Evolutionary conservation across 2,329 filamentous ascomycete species (phyloP).

Genomic region (Elsinoe perseae): DNA sequence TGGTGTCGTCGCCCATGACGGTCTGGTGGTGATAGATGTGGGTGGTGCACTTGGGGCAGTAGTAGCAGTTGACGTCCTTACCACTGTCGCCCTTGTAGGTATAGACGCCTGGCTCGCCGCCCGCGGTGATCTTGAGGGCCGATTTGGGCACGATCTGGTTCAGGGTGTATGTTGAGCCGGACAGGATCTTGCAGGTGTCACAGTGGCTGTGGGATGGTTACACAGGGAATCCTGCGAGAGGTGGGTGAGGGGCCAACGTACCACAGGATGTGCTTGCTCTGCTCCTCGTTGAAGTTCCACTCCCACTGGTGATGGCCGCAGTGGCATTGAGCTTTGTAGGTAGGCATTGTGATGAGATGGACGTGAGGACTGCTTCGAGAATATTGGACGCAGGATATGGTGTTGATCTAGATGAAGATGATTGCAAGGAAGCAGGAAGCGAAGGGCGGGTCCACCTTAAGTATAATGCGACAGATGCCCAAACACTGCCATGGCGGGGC

Average conservation of each 20-base stretch:
- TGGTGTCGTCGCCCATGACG: slow-evolving; percentile 43
- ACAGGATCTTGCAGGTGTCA: slow-evolving; percentile 49
- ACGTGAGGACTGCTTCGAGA: neutral
- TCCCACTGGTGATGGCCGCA: slow-evolving; percentile 49
- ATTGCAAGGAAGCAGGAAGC: neutral
- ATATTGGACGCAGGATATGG: neutral
- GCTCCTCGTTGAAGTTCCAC: slow-evolving; percentile 42
- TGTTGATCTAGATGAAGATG: neutral
- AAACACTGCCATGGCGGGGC: neutral
- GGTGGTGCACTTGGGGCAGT: slow-evolving; percentile 49
- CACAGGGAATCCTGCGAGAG: neutral
- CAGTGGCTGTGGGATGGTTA: slow-evolving; percentile 40
- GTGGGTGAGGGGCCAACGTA: slow-evolving; percentile 32
- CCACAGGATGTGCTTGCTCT: slow-evolving; percentile 40
- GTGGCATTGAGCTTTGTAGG: slow-evolving; percentile 46
- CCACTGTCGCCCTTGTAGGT: slow-evolving; percentile 28
- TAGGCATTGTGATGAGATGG: slow-evolving; percentile 32
- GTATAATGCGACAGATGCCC: neutral
- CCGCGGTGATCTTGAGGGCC: slow-evolving; percentile 45
- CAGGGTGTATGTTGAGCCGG: slow-evolving; percentile 45
- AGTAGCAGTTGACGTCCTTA: slow-evolving; percentile 51
- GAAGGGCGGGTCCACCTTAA: neutral
- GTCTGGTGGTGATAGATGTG: slow-evolving; percentile 51
- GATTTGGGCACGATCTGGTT: slow-evolving; percentile 48
- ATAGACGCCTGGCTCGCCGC: slow-evolving; percentile 1